phyloP scores from a whole-genome alignment of 2,329 filamentous ascomycete species.

The Epichloe hybrida region DNA sequence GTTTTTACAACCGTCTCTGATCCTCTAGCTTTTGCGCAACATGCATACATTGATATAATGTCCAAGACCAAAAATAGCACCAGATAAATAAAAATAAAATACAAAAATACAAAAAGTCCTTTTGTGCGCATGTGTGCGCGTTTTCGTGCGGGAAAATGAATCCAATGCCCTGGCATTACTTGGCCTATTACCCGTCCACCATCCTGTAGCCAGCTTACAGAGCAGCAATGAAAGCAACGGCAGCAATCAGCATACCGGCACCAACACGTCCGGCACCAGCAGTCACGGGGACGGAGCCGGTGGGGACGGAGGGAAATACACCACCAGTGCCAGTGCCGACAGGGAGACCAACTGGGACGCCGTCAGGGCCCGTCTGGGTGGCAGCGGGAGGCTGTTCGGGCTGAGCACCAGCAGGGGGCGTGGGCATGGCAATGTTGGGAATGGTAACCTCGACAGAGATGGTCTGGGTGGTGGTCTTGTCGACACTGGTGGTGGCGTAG shows the following conservation, averaged over 20 bases:
- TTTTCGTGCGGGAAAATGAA: too few relatives aligned
- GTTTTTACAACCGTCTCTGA: background rate
- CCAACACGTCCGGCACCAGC: slow-evolving; percentile 26
- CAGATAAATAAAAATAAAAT: background rate
- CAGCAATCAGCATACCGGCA: slow-evolving; percentile 30
- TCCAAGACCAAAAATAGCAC: background rate
- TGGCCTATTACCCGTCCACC: too few relatives aligned
- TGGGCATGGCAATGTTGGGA: slow-evolving; percentile 38
- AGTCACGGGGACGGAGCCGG: slow-evolving; percentile 21
- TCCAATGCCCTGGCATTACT: too few relatives aligned
- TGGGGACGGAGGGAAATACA: slow-evolving; percentile 19
- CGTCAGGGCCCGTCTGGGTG: background rate
- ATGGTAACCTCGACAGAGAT: slow-evolving; percentile 39
- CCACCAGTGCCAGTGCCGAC: slow-evolving; percentile 20
- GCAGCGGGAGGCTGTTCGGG: slow-evolving; percentile 9
- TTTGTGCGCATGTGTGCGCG: background rate
- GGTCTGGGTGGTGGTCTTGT: slow-evolving; percentile 33
- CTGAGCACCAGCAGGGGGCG: slow-evolving; percentile 12
- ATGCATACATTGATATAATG: slow-evolving; percentile 7
- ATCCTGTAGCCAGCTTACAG: slow-evolving; percentile 25
- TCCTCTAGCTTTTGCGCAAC: background rate
- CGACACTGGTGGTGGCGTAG: slow-evolving; percentile 32
- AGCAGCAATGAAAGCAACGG: slow-evolving; percentile 30
- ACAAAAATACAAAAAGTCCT: slow-evolving; percentile 1
- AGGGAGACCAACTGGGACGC: slow-evolving; percentile 6